Base-by-base conservation (phyloP, 1,284 basidiomycete genomes). In the Sporisorium graminicola region DNA sequence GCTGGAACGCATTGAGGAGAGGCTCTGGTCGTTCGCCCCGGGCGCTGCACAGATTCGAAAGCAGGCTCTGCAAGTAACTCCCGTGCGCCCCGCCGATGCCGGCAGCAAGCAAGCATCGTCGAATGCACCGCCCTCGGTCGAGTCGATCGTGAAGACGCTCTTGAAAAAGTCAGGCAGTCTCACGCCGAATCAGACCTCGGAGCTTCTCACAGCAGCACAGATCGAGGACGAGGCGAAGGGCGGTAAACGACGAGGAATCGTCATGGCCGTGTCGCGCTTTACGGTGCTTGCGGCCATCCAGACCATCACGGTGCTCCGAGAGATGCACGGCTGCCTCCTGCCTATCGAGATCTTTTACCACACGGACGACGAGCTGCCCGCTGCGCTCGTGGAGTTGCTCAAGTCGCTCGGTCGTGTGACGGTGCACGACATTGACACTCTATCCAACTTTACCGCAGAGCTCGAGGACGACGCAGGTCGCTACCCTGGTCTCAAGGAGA, bases 401-500 rank as follows among this genome's bases (percentile, higher is more conserved):
- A 46, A 58, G 27, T 49, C 62, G 7, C 55, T 65, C 18, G 62
- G 62, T 14, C 62, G 66, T 4, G 63, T 69, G 29, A 62, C 53
- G 0, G 33, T 58, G 7, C 37, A 58, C 42, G 66, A 74, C 33
- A 54, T 74, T 47, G 66, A 74, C 16, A 54, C 50, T 6, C 42
- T 69, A 18, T 37, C 58, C 6, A n/a, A 33, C 42, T 74, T 74
- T 56, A 64, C 33, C 26, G 20, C 22, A 46, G 66, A 74, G 31
- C 63, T 74, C n/a, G 66, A 74, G 31, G 66, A 74, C 24, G 72
- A 74, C 26, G 72, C 62, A 0, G 72, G 72, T 16, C 60, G 43
- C 29, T 65, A 74, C 29, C 65, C 65, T 6, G 72, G 62, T 5
- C 42, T 57, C 52, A 74, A 74, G 29, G 58, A 60, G 47, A 58